Evolutionary conservation across 306 rosid species (phyloP), one percentile per base, ranked within the genome.

Genomic region (Senna tora): DNA sequence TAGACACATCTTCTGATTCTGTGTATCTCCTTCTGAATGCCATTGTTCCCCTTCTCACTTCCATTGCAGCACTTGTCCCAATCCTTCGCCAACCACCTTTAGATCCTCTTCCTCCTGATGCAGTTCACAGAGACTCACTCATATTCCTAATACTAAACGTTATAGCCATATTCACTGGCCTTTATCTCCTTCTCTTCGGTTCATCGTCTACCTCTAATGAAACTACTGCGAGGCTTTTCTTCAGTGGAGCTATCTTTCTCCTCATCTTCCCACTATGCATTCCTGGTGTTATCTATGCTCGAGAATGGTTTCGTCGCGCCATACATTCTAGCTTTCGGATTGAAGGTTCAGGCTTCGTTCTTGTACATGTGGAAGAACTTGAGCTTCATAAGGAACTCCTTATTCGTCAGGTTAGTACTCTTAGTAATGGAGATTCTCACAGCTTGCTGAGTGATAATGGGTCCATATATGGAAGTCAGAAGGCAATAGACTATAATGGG

Each of bases 341-440:
- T 15, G 87, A 87, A 51, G 87, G 80, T 61, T 84, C 92, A 2
- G 82, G 87, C 66, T 87, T 94, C 81, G 46, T 87, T 77, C 94
- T 94, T 21, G 90, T 94, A 21, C 92, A 89, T 49, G 96, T 77
- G 6, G 92, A 87, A 5, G 96, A 89, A 71, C 98, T 94, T 2
- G 97, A 91, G 88, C 82, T 93, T 71, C 98, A 91, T 32, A 93
- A 93, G 72, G 98, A 93, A 77, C 79, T 90, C 14, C 73, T 84
- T 49, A 66, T 62, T 15, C 91, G 87, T 2, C 87, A 89, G 61
- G 66, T 56, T 34, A 78, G 85, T 65, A 8, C 47, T 55, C 32
- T 19, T 33, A 75, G 67, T 57, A 81, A 81, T 43, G 87, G 80
- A 71, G 80, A 73, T 16, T 38, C 47, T 75, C 69, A 63, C 39